Base-by-base conservation (phyloP, 106 monocot genomes). In the Triglochin maritima region DNA sequence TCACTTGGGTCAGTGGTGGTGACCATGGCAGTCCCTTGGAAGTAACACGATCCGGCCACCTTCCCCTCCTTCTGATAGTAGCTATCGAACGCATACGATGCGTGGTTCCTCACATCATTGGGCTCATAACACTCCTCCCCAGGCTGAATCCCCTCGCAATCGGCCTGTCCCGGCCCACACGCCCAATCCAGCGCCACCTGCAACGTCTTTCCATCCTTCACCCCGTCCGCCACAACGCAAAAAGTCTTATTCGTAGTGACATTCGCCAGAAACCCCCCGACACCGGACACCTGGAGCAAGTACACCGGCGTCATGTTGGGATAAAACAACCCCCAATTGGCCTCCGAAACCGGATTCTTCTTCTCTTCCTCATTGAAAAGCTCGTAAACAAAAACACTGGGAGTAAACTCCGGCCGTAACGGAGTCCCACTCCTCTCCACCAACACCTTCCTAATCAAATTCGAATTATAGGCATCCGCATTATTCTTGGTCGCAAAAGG, bases 121-220 rank as follows among this genome's bases (percentile, higher is more conserved):
- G 96, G 91, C 17, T 71, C 70, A 57, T 88, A 98, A 65, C 96
- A 98, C 16, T 17, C 65, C 70, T 88, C 80, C 14, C 96, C 96
- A 0, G 96, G 96, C 70, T 98, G 96, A 48, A 98, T 84, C 74
- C 73, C 88, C 48, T 70, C 50, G 67, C 96, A 98, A 69, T 98
- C 82, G 9, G 86, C 78, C 66, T 75, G 76, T 48, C 96, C 91
- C 2, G 91, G 91, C 9, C 96, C 96, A 56, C 96, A 98, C 0
- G 96, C 88, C 96, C 96, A 98, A 56, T 98, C 96, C 63, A 98
- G 63, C 46, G 96, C 96, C 7, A 91, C 91, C 79, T 86, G 88
- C 73, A 98, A 62, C 17, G 74, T 70, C 72, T 73, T 48, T 16
- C 88, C 96, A 1, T 71, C 84, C 59, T 69, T 71, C 41, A 78